Evolutionary conservation across 306 rosid genomes (phyloP), one percentile per base, ranked within the genome.

Genomic region (Ziziphus jujuba): DNA sequence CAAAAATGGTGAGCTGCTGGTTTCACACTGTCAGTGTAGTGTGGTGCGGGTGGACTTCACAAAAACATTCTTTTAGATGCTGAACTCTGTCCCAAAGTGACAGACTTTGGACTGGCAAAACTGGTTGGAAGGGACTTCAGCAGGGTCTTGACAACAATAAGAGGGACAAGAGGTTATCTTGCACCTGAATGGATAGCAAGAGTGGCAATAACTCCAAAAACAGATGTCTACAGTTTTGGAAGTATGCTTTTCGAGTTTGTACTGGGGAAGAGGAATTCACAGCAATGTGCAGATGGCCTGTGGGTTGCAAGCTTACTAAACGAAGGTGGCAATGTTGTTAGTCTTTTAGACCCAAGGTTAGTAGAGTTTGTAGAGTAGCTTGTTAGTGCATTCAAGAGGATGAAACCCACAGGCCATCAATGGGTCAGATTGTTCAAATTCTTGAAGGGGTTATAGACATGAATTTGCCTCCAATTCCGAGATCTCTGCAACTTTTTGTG

Each of bases 71-170:
- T n/a, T n/a, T n/a, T n/a, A n/a, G n/a, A n/a, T n/a, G n/a, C n/a
- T n/a, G n/a, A n/a, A n/a, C n/a, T n/a, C n/a, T n/a, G n/a, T n/a
- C n/a, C n/a, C n/a, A n/a, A n/a, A n/a, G n/a, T n/a, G n/a, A n/a
- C n/a, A n/a, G n/a, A n/a, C n/a, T n/a, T n/a, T n/a, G n/a, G n/a
- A n/a, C n/a, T n/a, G n/a, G n/a, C n/a, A n/a, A n/a, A n/a, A n/a
- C n/a, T n/a, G n/a, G n/a, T n/a, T n/a, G n/a, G n/a, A n/a, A n/a
- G n/a, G n/a, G n/a, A n/a, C n/a, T n/a, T n/a, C n/a, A n/a, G n/a
- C n/a, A n/a, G n/a, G 95, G 97, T 90, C 55, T 87, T 87, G 34
- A 87, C 97, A 25, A 87, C 97, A 15, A 85, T 87, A 85, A 87
- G 97, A 87, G 95, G 97, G 23, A 90, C 97, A 22, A 79, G 95